Base-by-base conservation (phyloP, 192 early-diverging fungal species). In the Coemansia sp. region DNA sequence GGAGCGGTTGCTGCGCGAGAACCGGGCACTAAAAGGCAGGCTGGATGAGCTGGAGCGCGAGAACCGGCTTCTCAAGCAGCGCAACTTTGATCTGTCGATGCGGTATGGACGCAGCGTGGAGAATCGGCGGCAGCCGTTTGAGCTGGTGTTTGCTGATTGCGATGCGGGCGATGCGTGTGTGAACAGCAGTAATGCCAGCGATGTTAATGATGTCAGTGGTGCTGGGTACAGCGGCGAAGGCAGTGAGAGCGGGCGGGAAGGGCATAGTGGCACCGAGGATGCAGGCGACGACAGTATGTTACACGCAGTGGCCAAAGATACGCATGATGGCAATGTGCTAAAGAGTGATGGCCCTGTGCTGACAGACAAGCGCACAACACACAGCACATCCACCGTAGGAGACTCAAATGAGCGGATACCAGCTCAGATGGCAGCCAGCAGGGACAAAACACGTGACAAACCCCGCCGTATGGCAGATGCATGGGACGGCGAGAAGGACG, bases 61-160 rank as follows among this genome's bases (percentile, higher is more conserved):
- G 56, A 82, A 82, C 62, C 61, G 75, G 49, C 68, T 77, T 24
- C 68, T 82, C 29, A 76, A 77, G 62, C 80, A 82, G 59, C 71
- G 75, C 17, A 76, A 77, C 71, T 82, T 68, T 71, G 80, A 82
- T 56, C 65, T 82, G 49, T 82, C 80, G 23, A 73, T 82, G 73
- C 66, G 80, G 23, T 82, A 82, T 49, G 75, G 80, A 8, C 65
- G 72, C 29, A 74, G 63, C 35, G 73, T 48, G 12, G 72, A 77
- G 47, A 82, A 76, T 58, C 63, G 74, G 39, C 69, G 70, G 21
- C 66, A 81, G 66, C 79, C 79, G 15, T 81, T 76, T 45, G 74
- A 81, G 47, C 62, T 81, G 15, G 70, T 72, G 17, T 81, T 81
- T 58, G 66, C 70, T 2, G 79, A 75, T 54, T 66, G 69, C 58